Base-by-base conservation (phyloP, 75 land plant species). In the Larix kaempferi region DNA sequence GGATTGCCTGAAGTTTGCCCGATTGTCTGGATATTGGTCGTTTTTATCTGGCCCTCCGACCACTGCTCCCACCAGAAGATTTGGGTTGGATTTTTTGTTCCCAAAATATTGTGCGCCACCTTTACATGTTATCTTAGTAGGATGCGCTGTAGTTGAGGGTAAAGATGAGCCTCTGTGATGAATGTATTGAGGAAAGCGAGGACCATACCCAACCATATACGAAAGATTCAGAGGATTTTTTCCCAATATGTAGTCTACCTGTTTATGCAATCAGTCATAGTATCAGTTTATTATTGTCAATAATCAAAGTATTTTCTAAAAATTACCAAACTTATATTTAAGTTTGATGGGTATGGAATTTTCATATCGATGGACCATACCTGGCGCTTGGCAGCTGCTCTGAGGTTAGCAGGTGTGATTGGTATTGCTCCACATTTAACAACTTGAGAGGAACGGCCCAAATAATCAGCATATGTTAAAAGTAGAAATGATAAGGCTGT, bases 401-500 rank as follows among this genome's bases (percentile, higher is more conserved):
- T 73, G 64, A 93, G 92, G 26, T 83, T 82, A 2, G 81, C 75
- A 29, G 89, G 82, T 8, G 86, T 57, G 35, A 88, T 84, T 15
- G 17, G 72, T 14, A 21, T 57, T 72, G 23, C 10, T 58, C 88
- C 91, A 82, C 99, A 97, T 3, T 84, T 85, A 63, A 97, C 91
- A 19, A 41, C 80, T 27, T 82, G 72, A 52, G 77, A 74, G 65
- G 98, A 67, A 67, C 88, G 86, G 78, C 86, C 79, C 44, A 95
- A 74, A 78, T 95, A 89, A 56, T 84, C 89, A 55, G 91, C 89
- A 74, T 95, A 97, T 33, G 87, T 85, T 16, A 93, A 77, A 57
- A 95, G 87, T 22, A 95, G 81, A 75, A 92, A 95, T 37, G 94
- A 92, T 25, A 93, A 74, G 11, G 95, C 81, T 23, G 99, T 93